Evolutionary conservation across 2,329 filamentous ascomycete genomes (phyloP), one percentile per base, ranked within the genome.

Genomic region (Pseudocercospora macadamiae): DNA sequence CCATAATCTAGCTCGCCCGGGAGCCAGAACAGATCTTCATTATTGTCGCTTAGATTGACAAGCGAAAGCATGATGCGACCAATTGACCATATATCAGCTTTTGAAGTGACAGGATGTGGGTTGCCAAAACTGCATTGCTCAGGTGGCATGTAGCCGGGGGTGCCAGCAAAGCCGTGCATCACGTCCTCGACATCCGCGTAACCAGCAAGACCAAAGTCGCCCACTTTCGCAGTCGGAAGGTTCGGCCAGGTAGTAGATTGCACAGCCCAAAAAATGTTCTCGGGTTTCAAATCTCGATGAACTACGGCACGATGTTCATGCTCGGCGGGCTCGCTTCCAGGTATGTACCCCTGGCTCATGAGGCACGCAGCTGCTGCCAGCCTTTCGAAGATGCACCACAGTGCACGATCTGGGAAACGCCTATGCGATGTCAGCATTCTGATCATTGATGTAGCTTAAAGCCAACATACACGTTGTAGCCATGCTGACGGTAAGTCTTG

Each of bases 241-340:
- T n/a, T n/a, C n/a, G n/a, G n/a, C n/a, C n/a, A n/a, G n/a, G n/a
- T n/a, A n/a, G n/a, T n/a, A n/a, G n/a, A n/a, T n/a, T n/a, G n/a
- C n/a, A n/a, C n/a, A n/a, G n/a, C n/a, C n/a, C n/a, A n/a, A n/a
- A 65, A 64, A 26, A 65, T 59, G 53, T 64, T 65, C n/a, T n/a
- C n/a, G n/a, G n/a, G n/a, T n/a, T 64, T 64, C 25, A 64, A 36
- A 26, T 65, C 61, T 1, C 61, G 52, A 21, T 66, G 62, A 3
- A 26, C 51, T n/a, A 65, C 63, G 10, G 55, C 37, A 12, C 16
- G 18, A n/a, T 42, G 37, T 16, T 42, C 18, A 6, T 42, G 12
- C 18, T 21, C 18, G 37, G 16, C 18, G 23, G 37, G 37, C 23
- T 19, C 37, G 8, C 23, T n/a, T 2, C 37, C 37, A 42, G 37